Evolutionary conservation across 1,284 basidiomycete genomes (phyloP), one percentile per base, ranked within the genome.

Genomic region (Pascua sp.): DNA sequence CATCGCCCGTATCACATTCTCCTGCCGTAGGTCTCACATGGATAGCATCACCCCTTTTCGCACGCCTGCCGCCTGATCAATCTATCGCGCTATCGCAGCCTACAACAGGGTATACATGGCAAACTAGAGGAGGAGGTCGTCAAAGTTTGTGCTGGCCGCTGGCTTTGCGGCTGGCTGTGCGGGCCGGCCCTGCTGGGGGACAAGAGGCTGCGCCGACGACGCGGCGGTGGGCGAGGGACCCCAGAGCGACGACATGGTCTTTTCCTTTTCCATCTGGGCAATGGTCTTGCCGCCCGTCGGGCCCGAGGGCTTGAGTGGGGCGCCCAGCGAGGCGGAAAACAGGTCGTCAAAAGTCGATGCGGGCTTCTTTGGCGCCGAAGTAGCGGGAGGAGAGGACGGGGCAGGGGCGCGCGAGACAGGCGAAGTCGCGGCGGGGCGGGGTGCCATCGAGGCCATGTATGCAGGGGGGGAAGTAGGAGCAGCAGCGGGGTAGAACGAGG

Each of bases 181-280:
- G 4, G 24, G 24, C 3, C 24, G 24, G 15, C 32, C 44, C 38
- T 53, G 54, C 42, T 48, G 32, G 49, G 50, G 43, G 2, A 44
- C 15, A 32, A 32, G 24, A 32, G 24, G 24, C 36, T 57, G 37
- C 8, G 51, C 42, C 5, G 43, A 12, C 11, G 43, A 39, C 7
- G 54, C 4, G 7, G 56, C 32, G 32, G 54, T 48, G 24, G 24
- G 10, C 0, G 59, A 18, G 42, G 67, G 49, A 16, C 78, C 78
- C 91, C 91, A 94, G 40, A 94, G 83, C 15, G 83, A 83, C 40
- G 85, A 84, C 69, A 83, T 83, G 4, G 85, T 82, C 79, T 91
- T 91, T 79, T 94, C 91, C 78, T 85, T 86, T 77, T 91, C 87
- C 67, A 94, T 72, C 70, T 91, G 90, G 72, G 87, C 88, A 65